phyloP scores from a whole-genome alignment of 2,329 filamentous ascomycete genomes.

The Kalaharituber pfeilii region DNA sequence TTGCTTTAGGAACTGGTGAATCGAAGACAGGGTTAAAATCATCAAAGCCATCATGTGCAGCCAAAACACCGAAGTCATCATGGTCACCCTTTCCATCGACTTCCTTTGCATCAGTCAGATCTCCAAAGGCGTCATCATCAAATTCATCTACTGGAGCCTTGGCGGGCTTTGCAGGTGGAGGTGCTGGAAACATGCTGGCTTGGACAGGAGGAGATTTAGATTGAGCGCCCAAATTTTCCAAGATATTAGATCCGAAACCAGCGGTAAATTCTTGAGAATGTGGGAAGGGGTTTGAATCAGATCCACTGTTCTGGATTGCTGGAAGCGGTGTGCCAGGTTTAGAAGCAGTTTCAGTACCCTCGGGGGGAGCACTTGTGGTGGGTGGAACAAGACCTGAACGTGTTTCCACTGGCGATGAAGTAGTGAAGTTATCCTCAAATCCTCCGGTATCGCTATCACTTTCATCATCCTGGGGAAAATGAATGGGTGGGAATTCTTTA shows the following conservation, averaged over 20 bases:
- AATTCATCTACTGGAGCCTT: conserved; percentile 32
- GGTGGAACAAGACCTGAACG: conserved; percentile 26
- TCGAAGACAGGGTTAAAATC: conserved; percentile 75
- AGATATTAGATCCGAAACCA: conserved; percentile 22
- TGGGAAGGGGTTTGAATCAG: conserved; percentile 32
- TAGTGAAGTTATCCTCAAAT: conserved; percentile 85
- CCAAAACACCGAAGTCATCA: conserved; percentile 44
- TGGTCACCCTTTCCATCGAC: conserved; percentile 43
- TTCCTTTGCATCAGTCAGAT: conserved; percentile 69
- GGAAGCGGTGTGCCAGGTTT: conserved; percentile 30
- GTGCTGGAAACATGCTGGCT: conserved; percentile 8
- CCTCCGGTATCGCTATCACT: conserved; percentile 67
- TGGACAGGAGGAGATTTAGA: neutral
- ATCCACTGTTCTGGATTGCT: conserved; percentile 6
- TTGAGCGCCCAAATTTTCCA: conserved; percentile 14
- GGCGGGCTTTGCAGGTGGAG: conserved; percentile 19
- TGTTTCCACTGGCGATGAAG: conserved; percentile 31
- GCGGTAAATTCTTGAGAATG: conserved; percentile 25
- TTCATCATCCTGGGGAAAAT: conserved; percentile 64
- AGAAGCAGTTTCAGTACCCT: conserved; percentile 23
- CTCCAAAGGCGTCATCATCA: conserved; percentile 52
- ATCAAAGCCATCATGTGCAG: conserved; percentile 45
- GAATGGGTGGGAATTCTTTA: conserved; percentile 81
- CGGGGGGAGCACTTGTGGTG: conserved; percentile 25
- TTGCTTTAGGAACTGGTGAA: conserved; percentile 32